Evolutionary conservation across 2,329 filamentous ascomycete species (phyloP).

Genomic region (Trichoderma oligosporum): DNA sequence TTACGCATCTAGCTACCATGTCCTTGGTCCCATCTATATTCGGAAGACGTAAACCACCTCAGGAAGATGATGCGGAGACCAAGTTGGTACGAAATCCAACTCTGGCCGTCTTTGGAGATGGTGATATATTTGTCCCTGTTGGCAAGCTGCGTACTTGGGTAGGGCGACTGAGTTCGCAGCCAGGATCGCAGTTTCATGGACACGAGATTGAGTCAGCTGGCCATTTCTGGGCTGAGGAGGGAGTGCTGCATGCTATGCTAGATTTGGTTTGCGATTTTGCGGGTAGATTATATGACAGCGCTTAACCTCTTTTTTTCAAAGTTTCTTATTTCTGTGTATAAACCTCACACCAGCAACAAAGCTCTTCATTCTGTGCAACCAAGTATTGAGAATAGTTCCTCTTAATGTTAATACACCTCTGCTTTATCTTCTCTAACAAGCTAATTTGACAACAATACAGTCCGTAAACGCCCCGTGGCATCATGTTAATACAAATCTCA

Average conservation of each 20-base stretch:
- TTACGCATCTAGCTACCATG: slow-evolving; percentile 61
- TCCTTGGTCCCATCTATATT: slow-evolving; percentile 43
- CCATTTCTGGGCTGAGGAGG: slow-evolving; percentile 61
- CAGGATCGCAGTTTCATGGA: slow-evolving; percentile 44
- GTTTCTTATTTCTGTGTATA: too few relatives aligned
- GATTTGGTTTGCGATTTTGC: slow-evolving; percentile 30
- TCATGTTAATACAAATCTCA: background rate
- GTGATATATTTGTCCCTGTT: slow-evolving; percentile 68
- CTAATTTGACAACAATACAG: background rate
- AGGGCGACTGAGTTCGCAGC: slow-evolving; percentile 43
- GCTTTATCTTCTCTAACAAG: background rate
- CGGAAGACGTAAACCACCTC: slow-evolving; percentile 25
- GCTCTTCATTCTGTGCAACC: background rate
- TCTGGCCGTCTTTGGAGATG: slow-evolving; percentile 69
- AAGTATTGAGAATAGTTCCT: background rate
- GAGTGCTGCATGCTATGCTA: slow-evolving; percentile 37
- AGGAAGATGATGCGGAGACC: slow-evolving; percentile 40
- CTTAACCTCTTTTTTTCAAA: too few relatives aligned
- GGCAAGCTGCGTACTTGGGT: slow-evolving; percentile 66
- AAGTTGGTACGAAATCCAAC: slow-evolving; percentile 59
- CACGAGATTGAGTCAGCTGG: slow-evolving; percentile 52
- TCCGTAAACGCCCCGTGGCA: background rate
- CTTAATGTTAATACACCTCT: background rate
- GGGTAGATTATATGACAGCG: slow-evolving; percentile 19
- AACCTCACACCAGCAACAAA: background rate